These are phyloP conservation scores for Aspergillus pseudotamarii DNA, from an alignment of 2,329 filamentous ascomycete species.

Conservation along the genomic window DNA sequence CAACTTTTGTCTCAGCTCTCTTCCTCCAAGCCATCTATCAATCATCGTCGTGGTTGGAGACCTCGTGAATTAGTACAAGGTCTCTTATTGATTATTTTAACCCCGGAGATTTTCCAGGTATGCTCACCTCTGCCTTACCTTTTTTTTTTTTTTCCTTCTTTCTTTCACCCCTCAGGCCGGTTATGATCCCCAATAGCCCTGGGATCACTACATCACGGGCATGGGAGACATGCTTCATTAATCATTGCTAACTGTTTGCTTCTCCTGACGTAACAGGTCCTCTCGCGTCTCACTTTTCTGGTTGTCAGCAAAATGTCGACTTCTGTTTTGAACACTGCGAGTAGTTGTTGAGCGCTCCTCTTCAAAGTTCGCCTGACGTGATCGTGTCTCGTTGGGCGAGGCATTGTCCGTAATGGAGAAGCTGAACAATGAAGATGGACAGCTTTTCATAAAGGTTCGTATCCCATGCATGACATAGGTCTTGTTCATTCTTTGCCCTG, in stretches of 20 bases:
- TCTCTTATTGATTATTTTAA: slow-evolving; percentile 2
- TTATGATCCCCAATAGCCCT: neutral
- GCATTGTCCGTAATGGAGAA: slow-evolving; percentile 48
- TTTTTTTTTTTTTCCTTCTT: slow-evolving; percentile 7
- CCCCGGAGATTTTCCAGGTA: neutral
- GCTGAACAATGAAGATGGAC: slow-evolving; percentile 53
- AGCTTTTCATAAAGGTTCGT: slow-evolving; percentile 51
- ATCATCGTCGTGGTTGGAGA: slow-evolving; percentile 17
- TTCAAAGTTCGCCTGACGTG: slow-evolving; percentile 38
- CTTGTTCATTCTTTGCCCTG: slow-evolving; percentile 3
- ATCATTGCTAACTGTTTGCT: slow-evolving; percentile 13
- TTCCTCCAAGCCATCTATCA: slow-evolving; percentile 10
- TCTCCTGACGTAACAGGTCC: slow-evolving; percentile 23
- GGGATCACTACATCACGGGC: neutral
- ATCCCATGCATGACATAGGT: slow-evolving; percentile 15
- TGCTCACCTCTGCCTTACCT: slow-evolving; percentile 1
- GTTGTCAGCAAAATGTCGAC: slow-evolving; percentile 39
- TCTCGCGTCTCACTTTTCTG: slow-evolving; percentile 24
- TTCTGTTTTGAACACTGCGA: slow-evolving; percentile 27
- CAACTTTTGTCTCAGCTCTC: slow-evolving; percentile 10
- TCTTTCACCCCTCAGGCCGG: neutral
- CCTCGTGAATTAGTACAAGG: slow-evolving; percentile 13
- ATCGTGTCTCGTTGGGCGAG: slow-evolving; percentile 32
- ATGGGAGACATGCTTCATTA: neutral
- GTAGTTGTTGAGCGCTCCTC: slow-evolving; percentile 38